A percentile compares a stretch with the other conserved stretches of the same genome.
These are phyloP conservation scores for Lachancea fermentati DNA, from an alignment of 805 yeast genomes.

Conservation along the genomic window DNA sequence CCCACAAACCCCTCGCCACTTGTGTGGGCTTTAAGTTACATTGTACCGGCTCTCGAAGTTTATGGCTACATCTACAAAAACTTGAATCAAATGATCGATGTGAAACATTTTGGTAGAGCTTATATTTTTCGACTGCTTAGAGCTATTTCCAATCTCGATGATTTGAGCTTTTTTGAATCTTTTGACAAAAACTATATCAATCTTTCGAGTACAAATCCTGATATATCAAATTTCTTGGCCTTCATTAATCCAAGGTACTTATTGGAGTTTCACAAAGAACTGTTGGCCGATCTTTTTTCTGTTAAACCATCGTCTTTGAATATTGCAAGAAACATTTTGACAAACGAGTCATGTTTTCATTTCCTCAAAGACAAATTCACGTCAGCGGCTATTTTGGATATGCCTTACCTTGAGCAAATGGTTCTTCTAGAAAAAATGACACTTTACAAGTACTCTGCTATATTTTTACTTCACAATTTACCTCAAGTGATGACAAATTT, in stretches of 20 bases:
- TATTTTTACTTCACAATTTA: conserved; percentile 13
- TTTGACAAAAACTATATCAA: conserved; percentile 21
- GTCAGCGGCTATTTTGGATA: conserved; percentile 15
- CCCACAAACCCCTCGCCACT: conserved; percentile 2
- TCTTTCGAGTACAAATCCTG: conserved; percentile 13
- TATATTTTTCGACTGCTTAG: conserved; percentile 23
- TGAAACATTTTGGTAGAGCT: conserved; percentile 17
- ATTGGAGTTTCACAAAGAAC: conserved; percentile 9
- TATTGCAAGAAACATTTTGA: conserved; percentile 22
- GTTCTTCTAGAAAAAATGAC: conserved; percentile 24
- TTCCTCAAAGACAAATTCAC: conserved; percentile 17
- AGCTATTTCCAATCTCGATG: conserved; percentile 21
- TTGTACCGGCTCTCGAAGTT: conserved; percentile 10
- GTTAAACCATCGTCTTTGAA: conserved; percentile 21
- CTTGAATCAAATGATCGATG: conserved; percentile 15
- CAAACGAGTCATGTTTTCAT: conserved; percentile 17
- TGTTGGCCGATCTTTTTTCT: conserved; percentile 10
- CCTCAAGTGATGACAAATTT: conserved; percentile 27
- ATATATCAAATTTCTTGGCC: conserved; percentile 21
- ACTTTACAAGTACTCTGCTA: conserved; percentile 15
- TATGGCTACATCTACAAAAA: conserved; percentile 21
- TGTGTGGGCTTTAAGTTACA: conserved; percentile 15
- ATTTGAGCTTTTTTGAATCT: conserved; percentile 11
- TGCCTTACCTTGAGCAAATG: conserved; percentile 33
- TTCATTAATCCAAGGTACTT: conserved; percentile 29